A percentile compares a stretch with the other conserved stretches of the same genome.
These are phyloP conservation scores for Obba rivulosa DNA, from an alignment of 768 basidiomycete genomes.

Conservation along the genomic window DNA sequence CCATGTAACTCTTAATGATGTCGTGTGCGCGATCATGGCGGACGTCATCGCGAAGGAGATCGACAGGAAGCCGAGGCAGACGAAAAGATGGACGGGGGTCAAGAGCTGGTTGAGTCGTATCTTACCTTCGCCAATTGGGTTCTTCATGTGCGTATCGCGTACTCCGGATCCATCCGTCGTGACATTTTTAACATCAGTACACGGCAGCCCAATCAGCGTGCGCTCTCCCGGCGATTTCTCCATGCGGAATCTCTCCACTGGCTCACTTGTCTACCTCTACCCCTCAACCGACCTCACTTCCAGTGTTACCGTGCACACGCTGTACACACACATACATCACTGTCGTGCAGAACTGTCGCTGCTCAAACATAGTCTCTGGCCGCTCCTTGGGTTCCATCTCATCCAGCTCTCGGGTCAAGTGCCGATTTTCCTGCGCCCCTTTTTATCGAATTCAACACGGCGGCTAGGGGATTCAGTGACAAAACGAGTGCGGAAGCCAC, in stretches of 20 bases:
- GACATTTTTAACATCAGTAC: no score
- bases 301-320: constrained; percentile 7
- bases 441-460: constrained; percentile 9
- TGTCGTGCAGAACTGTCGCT: constrained; percentile 17
- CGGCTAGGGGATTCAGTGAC: constrained; percentile 3
- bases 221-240: constrained; percentile 20
- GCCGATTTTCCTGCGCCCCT: constrained; percentile 13
- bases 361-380: constrained; percentile 17
- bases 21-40: constrained; percentile 20
- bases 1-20: constrained; percentile 21
- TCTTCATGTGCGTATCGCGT: constrained; percentile 14
- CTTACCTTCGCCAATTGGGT: constrained; percentile 15
- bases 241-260: constrained; percentile 21
- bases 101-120: constrained; percentile 5
- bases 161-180: not conserved
- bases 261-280: constrained; percentile 15
- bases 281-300: constrained; percentile 6
- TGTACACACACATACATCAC: constrained; percentile 19
- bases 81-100: constrained; percentile 3
- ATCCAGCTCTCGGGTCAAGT: constrained; percentile 17
- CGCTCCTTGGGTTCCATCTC: constrained; percentile 12
- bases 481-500: constrained; percentile 10
- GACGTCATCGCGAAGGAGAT: constrained; percentile 15
- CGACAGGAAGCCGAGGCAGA: constrained; percentile 3
- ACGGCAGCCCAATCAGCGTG: constrained; percentile 16